These are phyloP conservation scores for Hypoxylon cercidicola DNA, from an alignment of 495 filamentous ascomycete genomes.

Conservation along the genomic window DNA sequence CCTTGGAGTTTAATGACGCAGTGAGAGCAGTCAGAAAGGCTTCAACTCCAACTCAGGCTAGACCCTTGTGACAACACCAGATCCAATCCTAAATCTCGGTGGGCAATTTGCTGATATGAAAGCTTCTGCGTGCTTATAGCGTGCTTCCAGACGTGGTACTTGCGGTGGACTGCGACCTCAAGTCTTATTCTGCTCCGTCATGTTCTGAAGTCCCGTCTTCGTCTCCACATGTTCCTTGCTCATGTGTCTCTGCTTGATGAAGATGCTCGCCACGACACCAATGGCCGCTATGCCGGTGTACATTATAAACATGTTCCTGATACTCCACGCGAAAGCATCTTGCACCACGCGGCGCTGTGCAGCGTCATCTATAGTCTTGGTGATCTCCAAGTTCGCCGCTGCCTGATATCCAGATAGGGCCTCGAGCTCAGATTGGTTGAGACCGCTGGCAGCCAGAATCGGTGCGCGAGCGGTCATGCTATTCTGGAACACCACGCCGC, in stretches of 20 bases:
- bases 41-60: too few relatives aligned
- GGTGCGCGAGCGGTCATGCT: constrained; percentile 59
- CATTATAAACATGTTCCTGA: constrained; percentile 63
- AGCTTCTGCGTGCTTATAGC: too few relatives aligned
- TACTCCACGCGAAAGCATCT: constrained; percentile 67
- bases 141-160: too few relatives aligned
- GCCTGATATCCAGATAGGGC: constrained; percentile 53
- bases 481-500: constrained; percentile 74
- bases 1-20: too few relatives aligned
- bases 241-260: constrained; percentile 63
- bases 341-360: constrained; percentile 58
- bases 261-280: constrained; percentile 62
- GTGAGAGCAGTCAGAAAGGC: too few relatives aligned
- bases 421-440: constrained; percentile 39
- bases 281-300: constrained; percentile 64
- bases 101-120: too few relatives aligned
- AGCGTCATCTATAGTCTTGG: constrained; percentile 56
- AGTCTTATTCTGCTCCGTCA: constrained; percentile 30
- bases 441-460: constrained; percentile 57
- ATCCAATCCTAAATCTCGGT: too few relatives aligned
- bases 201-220: constrained; percentile 58
- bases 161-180: neutral
- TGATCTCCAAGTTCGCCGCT: constrained; percentile 61
- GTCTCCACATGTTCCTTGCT: constrained; percentile 71
- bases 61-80: too few relatives aligned